phyloP scores from a whole-genome alignment of 345 rosid genomes.

The Dovyalis caffra region DNA sequence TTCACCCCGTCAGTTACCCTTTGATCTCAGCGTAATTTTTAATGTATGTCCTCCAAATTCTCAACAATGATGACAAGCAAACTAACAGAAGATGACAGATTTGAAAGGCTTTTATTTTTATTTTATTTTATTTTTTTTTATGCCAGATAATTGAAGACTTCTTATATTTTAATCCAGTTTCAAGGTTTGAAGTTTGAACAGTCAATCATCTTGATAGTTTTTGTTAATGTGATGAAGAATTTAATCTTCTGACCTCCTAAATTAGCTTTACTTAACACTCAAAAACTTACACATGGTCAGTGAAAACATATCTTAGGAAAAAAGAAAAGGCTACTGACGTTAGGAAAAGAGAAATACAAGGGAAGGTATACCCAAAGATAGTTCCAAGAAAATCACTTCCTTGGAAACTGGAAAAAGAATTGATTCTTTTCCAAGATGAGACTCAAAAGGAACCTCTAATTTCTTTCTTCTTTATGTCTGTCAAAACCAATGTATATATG shows the following conservation, averaged over 20 bases:
- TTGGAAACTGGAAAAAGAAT: background rate
- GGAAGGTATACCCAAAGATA: background rate
- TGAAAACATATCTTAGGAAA: background rate
- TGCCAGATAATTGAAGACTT: background rate
- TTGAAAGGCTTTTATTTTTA: background rate
- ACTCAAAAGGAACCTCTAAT: constrained; percentile 2
- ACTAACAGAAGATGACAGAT: background rate
- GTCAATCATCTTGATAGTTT: background rate
- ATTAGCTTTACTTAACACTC: background rate
- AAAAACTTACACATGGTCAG: background rate
- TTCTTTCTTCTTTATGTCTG: background rate
- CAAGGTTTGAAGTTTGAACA: background rate
- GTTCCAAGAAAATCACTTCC: background rate
- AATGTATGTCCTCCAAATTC: background rate
- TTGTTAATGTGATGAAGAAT: background rate
- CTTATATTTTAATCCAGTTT: background rate
- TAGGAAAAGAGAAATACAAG: background rate
- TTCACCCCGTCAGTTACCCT: background rate
- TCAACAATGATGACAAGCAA: background rate
- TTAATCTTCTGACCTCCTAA: background rate
- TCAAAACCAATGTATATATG: background rate
- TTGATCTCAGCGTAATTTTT: background rate
- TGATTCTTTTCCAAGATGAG: background rate
- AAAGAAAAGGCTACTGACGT: background rate
- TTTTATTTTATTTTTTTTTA: background rate